Percentiles rank a stretch among this genome's conserved stretches.
phyloP scores from a whole-genome alignment of 2,329 filamentous ascomycete species.

The Fusarium sp. region DNA sequence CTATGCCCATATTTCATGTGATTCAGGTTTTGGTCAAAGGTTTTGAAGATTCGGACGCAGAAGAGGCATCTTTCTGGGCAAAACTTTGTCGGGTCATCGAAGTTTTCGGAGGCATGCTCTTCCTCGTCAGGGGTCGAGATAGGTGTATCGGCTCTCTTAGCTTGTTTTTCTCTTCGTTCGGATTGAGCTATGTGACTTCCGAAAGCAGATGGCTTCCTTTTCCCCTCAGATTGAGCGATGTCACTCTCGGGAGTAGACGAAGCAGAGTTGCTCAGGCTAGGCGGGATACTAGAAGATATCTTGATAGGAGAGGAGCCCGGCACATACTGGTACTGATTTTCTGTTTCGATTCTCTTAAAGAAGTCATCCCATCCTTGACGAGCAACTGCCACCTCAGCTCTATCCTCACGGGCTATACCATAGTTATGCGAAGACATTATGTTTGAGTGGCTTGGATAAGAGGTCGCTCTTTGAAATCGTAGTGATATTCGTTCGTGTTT shows the following conservation, averaged over 20 bases:
- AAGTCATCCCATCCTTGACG: background rate
- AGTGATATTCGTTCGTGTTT: background rate
- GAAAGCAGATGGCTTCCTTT: background rate
- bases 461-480: background rate
- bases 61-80: background rate
- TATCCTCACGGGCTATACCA: background rate
- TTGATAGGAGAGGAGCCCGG: background rate
- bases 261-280: background rate
- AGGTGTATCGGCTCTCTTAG: background rate
- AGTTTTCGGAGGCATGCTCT: background rate
- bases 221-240: background rate
- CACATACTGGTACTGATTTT: background rate
- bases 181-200: too few species aligned
- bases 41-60: background rate
- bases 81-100: background rate
- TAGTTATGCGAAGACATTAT: background rate
- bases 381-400: background rate
- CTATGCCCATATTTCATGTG: slow-evolving; percentile 64
- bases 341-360: background rate
- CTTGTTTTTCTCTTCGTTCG: background rate
- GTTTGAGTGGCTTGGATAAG: background rate
- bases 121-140: background rate
- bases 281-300: background rate
- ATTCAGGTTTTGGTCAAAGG: slow-evolving; percentile 52
- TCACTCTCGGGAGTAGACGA: background rate